These are phyloP conservation scores for Trypethelium eluteriae DNA, from an alignment of 495 filamentous ascomycete species.

Conservation along the genomic window DNA sequence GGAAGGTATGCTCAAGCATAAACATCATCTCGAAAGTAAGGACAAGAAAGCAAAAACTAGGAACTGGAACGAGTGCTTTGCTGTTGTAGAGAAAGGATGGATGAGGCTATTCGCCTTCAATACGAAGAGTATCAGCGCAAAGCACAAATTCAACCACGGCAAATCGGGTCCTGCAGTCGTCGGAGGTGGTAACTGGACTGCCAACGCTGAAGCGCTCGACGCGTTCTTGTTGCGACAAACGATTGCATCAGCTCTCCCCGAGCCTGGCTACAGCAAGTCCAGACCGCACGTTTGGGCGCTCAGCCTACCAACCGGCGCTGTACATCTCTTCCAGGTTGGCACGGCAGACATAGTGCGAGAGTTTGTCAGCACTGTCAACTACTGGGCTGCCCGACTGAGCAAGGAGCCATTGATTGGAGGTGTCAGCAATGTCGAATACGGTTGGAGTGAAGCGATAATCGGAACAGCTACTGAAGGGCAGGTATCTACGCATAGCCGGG, in stretches of 20 bases:
- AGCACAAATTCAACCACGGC: constrained; percentile 25
- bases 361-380: constrained; percentile 91
- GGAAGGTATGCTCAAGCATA: constrained; percentile 90
- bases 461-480: constrained; percentile 47
- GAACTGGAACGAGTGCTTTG: constrained; percentile 91
- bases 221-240: constrained; percentile 86
- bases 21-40: constrained; percentile 83
- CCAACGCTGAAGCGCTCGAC: constrained; percentile 80
- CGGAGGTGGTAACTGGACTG: constrained; percentile 94
- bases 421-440: constrained; percentile 95
- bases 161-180: constrained; percentile 51
- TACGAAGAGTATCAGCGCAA: constrained; percentile 41
- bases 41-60: constrained; percentile 89
- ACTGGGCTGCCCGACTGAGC: constrained; percentile 90
- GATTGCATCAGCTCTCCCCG: constrained; percentile 79
- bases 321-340: constrained; percentile 95
- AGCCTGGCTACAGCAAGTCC: constrained; percentile 85
- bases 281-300: constrained; percentile 92
- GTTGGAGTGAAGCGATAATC: constrained; percentile 86
- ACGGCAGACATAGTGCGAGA: constrained; percentile 91
- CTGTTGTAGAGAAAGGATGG: constrained; percentile 95
- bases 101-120: constrained; percentile 91
- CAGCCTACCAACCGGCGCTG: constrained; percentile 83
- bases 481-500: too few species aligned
- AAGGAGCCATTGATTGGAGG: constrained; percentile 88